phyloP scores from a whole-genome alignment of 2,329 filamentous ascomycete species.

The Neoarthrinium moseri region DNA sequence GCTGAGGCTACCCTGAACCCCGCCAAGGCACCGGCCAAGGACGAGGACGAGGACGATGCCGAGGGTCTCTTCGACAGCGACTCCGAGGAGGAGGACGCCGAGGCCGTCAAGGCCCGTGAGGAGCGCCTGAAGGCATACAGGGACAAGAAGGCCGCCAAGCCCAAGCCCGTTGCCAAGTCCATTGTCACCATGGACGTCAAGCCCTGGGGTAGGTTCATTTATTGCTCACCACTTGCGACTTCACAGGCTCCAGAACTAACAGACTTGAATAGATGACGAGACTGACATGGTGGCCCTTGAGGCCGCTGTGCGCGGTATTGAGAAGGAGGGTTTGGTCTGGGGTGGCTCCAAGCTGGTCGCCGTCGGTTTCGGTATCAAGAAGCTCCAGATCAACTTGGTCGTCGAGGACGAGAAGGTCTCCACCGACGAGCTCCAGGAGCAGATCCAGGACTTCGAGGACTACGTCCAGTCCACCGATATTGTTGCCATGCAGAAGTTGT shows the following conservation, averaged over 20 bases:
- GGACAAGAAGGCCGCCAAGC: constrained; percentile 94
- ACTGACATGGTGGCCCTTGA: constrained; percentile 86
- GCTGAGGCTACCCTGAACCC: constrained; percentile 78
- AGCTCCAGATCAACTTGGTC: constrained; percentile 98
- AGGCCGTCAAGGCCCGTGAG: constrained; percentile 80
- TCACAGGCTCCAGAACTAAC: constrained; percentile 5
- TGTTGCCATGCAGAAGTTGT: constrained; percentile 90
- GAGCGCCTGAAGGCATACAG: constrained; percentile 90
- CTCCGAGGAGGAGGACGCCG: constrained; percentile 90
- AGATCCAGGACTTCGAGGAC: constrained; percentile 84
- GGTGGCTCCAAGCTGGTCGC: constrained; percentile 85
- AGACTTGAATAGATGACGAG: constrained; percentile 69
- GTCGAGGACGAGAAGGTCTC: constrained; percentile 97
- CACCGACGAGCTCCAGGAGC: constrained; percentile 78
- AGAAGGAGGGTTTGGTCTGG: constrained; percentile 95
- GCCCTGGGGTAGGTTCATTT: constrained; percentile 84
- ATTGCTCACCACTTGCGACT: too few relatives aligned
- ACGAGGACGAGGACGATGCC: constrained; percentile 69
- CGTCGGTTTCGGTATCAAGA: constrained; percentile 97
- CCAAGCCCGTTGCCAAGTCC: constrained; percentile 92
- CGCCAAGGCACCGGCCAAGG: constrained; percentile 71
- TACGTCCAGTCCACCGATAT: constrained; percentile 94
- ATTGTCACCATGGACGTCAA: constrained; percentile 95
- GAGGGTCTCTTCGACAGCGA: constrained; percentile 93
- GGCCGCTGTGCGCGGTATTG: constrained; percentile 74